Evolutionary conservation across 1,284 basidiomycete genomes (phyloP).

Genomic region (Cryptococcus hybrid): DNA sequence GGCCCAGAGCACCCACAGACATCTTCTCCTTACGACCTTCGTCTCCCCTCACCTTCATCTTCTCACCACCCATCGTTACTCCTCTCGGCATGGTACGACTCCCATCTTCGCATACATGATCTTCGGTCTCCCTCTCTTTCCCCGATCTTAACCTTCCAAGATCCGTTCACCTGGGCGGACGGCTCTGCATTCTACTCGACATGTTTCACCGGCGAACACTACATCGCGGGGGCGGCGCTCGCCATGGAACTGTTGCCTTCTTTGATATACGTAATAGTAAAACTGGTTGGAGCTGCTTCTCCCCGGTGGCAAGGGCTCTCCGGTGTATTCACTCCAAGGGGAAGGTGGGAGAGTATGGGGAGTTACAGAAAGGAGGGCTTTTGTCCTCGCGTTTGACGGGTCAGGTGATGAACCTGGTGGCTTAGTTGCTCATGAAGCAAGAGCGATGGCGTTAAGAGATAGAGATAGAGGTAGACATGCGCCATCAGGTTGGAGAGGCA

Average conservation of each 20-base stretch:
- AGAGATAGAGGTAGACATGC: constrained; percentile 17
- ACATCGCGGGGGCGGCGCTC: constrained; percentile 41
- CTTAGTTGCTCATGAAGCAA: constrained; percentile 15
- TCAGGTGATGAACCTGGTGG: constrained; percentile 21
- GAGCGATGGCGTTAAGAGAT: constrained; percentile 6
- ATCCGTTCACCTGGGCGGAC: constrained; percentile 46
- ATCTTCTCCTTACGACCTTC: constrained; percentile 35
- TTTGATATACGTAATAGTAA: constrained; percentile 38
- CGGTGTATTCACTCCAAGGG: constrained; percentile 44
- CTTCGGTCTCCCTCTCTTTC: constrained; percentile 23
- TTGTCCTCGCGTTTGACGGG: constrained; percentile 46
- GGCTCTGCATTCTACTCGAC: constrained; percentile 41
- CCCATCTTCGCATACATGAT: constrained; percentile 44
- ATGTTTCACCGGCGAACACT: constrained; percentile 32
- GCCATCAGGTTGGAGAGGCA: constrained; percentile 26
- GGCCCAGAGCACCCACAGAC: constrained; percentile 24
- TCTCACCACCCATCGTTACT: constrained; percentile 22
- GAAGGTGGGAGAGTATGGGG: constrained; percentile 50
- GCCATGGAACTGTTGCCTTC: constrained; percentile 44
- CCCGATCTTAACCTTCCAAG: constrained; percentile 25
- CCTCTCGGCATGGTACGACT: constrained; percentile 48
- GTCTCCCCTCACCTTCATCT: constrained; percentile 6
- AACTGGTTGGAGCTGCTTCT: constrained; percentile 43
- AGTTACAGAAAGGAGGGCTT: constrained; percentile 43
- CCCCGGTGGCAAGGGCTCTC: constrained; percentile 43